phyloP scores from a whole-genome alignment of 345 rosid genomes.

The Lumnitzera racemosa region DNA sequence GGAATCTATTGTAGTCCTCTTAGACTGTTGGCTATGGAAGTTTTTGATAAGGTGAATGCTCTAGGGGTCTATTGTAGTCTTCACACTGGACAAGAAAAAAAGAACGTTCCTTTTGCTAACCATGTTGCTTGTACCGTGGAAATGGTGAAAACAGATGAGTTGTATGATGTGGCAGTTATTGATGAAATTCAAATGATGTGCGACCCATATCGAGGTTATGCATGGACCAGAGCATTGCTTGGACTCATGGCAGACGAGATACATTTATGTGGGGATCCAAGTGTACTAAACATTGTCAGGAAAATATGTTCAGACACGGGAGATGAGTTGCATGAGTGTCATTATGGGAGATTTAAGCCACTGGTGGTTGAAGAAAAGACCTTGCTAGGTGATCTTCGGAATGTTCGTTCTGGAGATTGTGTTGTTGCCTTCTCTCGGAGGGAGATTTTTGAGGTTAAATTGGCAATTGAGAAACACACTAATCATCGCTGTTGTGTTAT shows the following conservation, averaged over 20 bases:
- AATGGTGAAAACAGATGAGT: constrained; percentile 74
- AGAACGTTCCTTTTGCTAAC: constrained; percentile 64
- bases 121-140: constrained; percentile 91
- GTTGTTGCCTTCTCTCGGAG: constrained; percentile 90
- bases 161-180: constrained; percentile 84
- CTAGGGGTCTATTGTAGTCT: constrained; percentile 86
- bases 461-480: constrained; percentile 79
- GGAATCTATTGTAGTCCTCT: constrained; percentile 91
- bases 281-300: constrained; percentile 70
- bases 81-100: constrained; percentile 87
- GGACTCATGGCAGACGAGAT: constrained; percentile 93
- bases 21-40: constrained; percentile 97
- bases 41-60: constrained; percentile 91
- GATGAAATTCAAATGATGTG: constrained; percentile 95
- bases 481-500: constrained; percentile 89
- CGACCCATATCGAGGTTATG: constrained; percentile 70
- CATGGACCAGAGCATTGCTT: constrained; percentile 88
- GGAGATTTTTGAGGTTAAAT: constrained; percentile 87
- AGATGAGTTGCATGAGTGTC: constrained; percentile 73
- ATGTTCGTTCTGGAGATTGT: constrained; percentile 80
- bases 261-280: constrained; percentile 95
- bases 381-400: constrained; percentile 64
- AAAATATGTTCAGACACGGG: constrained; percentile 85
- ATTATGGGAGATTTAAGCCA: constrained; percentile 80
- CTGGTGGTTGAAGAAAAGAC: constrained; percentile 89